Evolutionary conservation across 257 asterid species (phyloP).

Genomic region (Echites panduratus): DNA sequence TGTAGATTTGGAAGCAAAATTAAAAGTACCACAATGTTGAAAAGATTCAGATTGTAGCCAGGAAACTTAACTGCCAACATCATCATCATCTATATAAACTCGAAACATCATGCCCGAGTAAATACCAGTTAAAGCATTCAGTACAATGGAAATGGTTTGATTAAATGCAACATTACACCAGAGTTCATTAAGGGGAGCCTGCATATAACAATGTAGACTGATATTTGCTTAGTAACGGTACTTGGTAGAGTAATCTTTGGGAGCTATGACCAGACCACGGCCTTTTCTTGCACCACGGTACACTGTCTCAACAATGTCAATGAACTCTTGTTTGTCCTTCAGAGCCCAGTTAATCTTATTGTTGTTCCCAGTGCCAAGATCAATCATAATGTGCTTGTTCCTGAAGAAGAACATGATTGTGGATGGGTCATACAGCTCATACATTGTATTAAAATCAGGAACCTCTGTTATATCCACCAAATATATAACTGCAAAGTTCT

Average conservation of each 20-base stretch:
- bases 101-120: neutral
- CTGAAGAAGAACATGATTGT: conserved; percentile 91
- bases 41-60: neutral
- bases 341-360: conserved; percentile 61
- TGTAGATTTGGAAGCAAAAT: no score
- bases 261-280: conserved; percentile 91
- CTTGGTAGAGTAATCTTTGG: conserved; percentile 97
- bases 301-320: conserved; percentile 90
- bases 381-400: conserved; percentile 98
- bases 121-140: neutral
- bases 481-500: conserved; percentile 84
- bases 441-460: conserved; percentile 95
- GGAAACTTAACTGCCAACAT: neutral
- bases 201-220: no score
- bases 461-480: conserved; percentile 84
- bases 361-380: conserved; percentile 90
- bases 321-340: conserved; percentile 96
- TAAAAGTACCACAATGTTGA: no score
- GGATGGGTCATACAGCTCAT: conserved; percentile 89
- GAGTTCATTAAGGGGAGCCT: neutral
- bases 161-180: neutral
- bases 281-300: conserved; percentile 97
- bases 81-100: neutral
- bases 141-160: neutral
- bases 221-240: conserved; percentile 49